Percentiles rank a stretch among this genome's conserved stretches.
These are phyloP conservation scores for Heritiera fomes DNA, from an alignment of 345 rosid species.

Conservation along the genomic window DNA sequence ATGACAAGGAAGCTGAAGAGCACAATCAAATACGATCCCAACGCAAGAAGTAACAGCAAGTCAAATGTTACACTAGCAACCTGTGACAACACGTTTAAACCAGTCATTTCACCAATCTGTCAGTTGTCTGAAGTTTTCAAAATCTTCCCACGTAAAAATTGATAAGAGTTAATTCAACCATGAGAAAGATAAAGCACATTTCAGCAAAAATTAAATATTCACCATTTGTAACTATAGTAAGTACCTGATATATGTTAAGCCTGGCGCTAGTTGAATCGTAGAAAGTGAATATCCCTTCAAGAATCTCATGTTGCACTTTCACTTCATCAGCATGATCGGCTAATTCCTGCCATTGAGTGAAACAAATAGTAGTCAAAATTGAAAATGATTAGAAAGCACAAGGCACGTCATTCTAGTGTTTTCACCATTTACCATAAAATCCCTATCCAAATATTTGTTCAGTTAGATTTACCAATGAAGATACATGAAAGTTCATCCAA, in stretches of 20 bases:
- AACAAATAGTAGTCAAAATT: slow-evolving; percentile 11
- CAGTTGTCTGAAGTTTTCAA: neutral
- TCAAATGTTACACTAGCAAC: slow-evolving; percentile 99
- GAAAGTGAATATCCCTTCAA: slow-evolving; percentile 87
- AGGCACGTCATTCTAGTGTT: neutral
- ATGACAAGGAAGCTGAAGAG: slow-evolving; percentile 94
- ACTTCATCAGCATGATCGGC: slow-evolving; percentile 78
- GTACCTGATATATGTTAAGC: slow-evolving; percentile 90
- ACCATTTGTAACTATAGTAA: neutral
- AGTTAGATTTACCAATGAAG: neutral
- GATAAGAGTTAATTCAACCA: neutral
- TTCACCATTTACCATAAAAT: neutral
- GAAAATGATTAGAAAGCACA: neutral
- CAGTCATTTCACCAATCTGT: neutral
- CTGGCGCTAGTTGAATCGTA: slow-evolving; percentile 78
- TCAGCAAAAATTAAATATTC: neutral
- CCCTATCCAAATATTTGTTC: neutral
- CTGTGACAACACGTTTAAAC: slow-evolving; percentile 44
- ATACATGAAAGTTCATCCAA: neutral
- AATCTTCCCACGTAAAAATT: neutral
- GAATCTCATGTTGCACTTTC: slow-evolving; percentile 70
- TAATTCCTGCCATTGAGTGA: slow-evolving; percentile 68
- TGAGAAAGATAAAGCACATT: neutral
- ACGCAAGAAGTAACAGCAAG: slow-evolving; percentile 82
- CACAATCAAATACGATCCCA: slow-evolving; percentile 88